Conservation (phyloP, 2,329 filamentous ascomycete genomes). For the Calcarisporium arbuscula region DNA sequence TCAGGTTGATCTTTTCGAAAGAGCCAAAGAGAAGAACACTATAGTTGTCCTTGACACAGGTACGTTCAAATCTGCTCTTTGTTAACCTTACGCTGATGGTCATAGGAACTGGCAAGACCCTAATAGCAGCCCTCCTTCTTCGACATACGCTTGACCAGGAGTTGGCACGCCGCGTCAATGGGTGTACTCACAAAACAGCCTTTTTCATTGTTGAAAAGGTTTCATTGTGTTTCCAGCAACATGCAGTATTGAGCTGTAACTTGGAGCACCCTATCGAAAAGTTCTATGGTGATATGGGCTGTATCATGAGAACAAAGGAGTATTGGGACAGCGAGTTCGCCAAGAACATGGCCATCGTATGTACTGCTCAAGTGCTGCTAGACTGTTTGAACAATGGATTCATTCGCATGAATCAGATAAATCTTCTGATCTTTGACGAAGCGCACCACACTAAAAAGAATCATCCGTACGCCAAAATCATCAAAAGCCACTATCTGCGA, state of each 20-base stretch:
- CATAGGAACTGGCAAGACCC: constrained; percentile 80
- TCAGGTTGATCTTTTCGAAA: constrained; percentile 85
- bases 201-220: constrained; percentile 93
- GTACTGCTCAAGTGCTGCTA: constrained; percentile 81
- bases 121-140: constrained; percentile 87
- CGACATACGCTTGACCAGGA: constrained; percentile 72
- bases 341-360: constrained; percentile 79
- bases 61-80: constrained; percentile 21
- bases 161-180: constrained; percentile 58
- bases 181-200: constrained; percentile 57
- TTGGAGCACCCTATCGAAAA: constrained; percentile 68
- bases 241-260: constrained; percentile 73
- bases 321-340: constrained; percentile 48
- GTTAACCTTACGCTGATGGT: not conserved
- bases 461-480: constrained; percentile 83
- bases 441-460: constrained; percentile 94
- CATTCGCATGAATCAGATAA: constrained; percentile 75
- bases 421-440: constrained; percentile 90
- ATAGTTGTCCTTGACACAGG: constrained; percentile 94
- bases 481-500: constrained; percentile 74
- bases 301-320: constrained; percentile 29
- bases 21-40: constrained; percentile 75
- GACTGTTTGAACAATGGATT: constrained; percentile 74
- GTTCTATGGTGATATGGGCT: constrained; percentile 65
- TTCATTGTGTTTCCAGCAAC: constrained; percentile 84